A percentile compares a stretch with the other conserved stretches of the same genome.
These are phyloP conservation scores for Aspergillus ustus DNA, from an alignment of 2,329 filamentous ascomycete genomes.

Conservation along the genomic window DNA sequence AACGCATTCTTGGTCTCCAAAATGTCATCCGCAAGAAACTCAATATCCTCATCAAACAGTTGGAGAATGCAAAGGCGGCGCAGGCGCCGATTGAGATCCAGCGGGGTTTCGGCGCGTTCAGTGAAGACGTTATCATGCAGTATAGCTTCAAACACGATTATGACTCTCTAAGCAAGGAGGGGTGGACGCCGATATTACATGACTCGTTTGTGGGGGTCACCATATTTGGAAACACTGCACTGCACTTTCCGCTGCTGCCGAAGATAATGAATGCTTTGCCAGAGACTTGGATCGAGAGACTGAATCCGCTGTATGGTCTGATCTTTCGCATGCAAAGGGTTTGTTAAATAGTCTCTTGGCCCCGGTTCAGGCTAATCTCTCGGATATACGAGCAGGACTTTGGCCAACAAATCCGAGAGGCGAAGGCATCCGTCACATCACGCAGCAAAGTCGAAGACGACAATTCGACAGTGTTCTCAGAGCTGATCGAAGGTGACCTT, in stretches of 20 bases:
- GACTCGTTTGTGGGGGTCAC: conserved; percentile 17
- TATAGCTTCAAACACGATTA: conserved; percentile 21
- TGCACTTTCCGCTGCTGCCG: conserved; percentile 21
- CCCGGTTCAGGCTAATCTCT: neutral
- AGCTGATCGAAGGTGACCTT: conserved; percentile 1
- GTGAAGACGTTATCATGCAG: conserved; percentile 22
- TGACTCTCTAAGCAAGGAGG: conserved; percentile 13
- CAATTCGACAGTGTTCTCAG: neutral
- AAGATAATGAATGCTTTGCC: conserved; percentile 22
- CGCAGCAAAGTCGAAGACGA: neutral
- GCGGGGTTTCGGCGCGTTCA: conserved; percentile 24
- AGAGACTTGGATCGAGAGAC: conserved; percentile 1
- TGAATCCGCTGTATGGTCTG: neutral
- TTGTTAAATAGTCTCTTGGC: neutral
- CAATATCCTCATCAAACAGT: conserved; percentile 13
- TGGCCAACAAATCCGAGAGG: neutral
- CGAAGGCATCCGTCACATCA: neutral
- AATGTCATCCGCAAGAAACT: conserved; percentile 27
- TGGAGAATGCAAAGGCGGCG: conserved; percentile 16
- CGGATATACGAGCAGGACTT: neutral
- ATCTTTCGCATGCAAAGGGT: conserved; percentile 12
- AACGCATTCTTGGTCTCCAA: conserved; percentile 39
- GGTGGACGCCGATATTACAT: conserved; percentile 18
- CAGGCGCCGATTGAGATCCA: conserved; percentile 19
- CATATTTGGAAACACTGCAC: conserved; percentile 13